Percentiles rank a stretch among this genome's conserved stretches.
phyloP scores from a whole-genome alignment of 768 basidiomycete species.

The Punctularia strigosozonata region DNA sequence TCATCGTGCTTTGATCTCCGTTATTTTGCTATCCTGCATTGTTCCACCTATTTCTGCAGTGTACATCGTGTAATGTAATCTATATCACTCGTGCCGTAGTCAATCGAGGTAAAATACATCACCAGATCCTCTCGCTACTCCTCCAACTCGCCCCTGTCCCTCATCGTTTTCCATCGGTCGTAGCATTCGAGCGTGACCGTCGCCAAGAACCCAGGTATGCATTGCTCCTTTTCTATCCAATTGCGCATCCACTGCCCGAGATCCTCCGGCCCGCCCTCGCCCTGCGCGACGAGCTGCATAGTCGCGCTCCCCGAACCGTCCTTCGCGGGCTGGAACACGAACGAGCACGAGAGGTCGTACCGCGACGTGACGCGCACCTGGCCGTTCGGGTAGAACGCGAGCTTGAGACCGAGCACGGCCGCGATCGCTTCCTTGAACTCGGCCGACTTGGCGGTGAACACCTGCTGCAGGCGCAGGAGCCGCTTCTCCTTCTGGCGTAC shows the following conservation, averaged over 20 bases:
- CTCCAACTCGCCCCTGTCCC: too few species aligned
- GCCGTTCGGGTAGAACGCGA: constrained; percentile 86
- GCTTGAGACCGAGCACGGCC: constrained; percentile 81
- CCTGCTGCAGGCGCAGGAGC: constrained; percentile 68
- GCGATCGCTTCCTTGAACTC: constrained; percentile 90
- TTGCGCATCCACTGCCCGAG: constrained; percentile 66
- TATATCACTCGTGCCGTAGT: too few species aligned
- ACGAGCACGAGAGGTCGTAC: constrained; percentile 78
- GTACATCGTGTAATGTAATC: too few species aligned
- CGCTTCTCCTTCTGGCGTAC: constrained; percentile 76
- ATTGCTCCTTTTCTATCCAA: constrained; percentile 80
- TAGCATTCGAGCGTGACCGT: constrained; percentile 83
- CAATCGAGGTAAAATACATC: too few species aligned
- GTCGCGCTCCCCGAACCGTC: constrained; percentile 22
- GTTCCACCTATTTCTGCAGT: too few species aligned
- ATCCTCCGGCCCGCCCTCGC: constrained; percentile 66
- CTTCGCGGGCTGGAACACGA: constrained; percentile 67
- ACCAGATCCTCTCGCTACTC: too few species aligned
- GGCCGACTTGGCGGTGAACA: constrained; percentile 73
- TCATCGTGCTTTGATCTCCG: too few species aligned
- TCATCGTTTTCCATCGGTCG: constrained; percentile 71
- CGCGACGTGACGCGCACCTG: constrained; percentile 84
- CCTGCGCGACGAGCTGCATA: constrained; percentile 67
- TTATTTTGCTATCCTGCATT: too few species aligned
- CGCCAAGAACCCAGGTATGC: constrained; percentile 83